Evolutionary conservation across 2,329 filamentous ascomycete species (phyloP).

Genomic region (Pseudonectria foliicola): DNA sequence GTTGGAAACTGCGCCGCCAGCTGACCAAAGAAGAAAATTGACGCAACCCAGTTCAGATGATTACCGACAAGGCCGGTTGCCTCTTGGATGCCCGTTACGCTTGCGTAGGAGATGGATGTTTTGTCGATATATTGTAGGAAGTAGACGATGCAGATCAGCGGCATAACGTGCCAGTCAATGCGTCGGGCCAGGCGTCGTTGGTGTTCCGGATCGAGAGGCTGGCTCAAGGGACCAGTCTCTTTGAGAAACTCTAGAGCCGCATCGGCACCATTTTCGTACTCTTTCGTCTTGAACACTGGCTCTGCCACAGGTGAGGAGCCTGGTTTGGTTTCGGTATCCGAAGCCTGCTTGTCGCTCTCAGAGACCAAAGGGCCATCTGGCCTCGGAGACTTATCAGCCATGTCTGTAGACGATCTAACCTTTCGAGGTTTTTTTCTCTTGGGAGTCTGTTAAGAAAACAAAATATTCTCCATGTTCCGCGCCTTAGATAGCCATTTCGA

Average conservation of each 20-base stretch:
- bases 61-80: slow-evolving; percentile 31
- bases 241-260: slow-evolving; percentile 11
- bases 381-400: too few species aligned
- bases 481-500: too few species aligned
- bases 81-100: slow-evolving; percentile 16
- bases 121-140: slow-evolving; percentile 22
- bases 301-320: too few species aligned
- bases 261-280: slow-evolving; percentile 4
- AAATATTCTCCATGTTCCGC: too few species aligned
- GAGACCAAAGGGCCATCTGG: too few species aligned
- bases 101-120: slow-evolving; percentile 18
- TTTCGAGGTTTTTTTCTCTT: too few species aligned
- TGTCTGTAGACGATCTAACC: too few species aligned
- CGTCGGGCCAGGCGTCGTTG: slow-evolving; percentile 10
- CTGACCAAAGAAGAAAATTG: slow-evolving; percentile 27
- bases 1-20: slow-evolving; percentile 32
- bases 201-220: slow-evolving; percentile 7
- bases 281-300: too few species aligned
- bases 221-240: slow-evolving; percentile 7
- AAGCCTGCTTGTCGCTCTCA: too few species aligned
- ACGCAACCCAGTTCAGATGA: slow-evolving; percentile 34
- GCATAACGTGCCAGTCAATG: slow-evolving; percentile 19
- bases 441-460: too few species aligned
- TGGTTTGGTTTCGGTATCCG: too few species aligned
- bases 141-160: slow-evolving; percentile 16